Conservation (phyloP, 345 rosid genomes). For the Boechera divaricarpa region DNA sequence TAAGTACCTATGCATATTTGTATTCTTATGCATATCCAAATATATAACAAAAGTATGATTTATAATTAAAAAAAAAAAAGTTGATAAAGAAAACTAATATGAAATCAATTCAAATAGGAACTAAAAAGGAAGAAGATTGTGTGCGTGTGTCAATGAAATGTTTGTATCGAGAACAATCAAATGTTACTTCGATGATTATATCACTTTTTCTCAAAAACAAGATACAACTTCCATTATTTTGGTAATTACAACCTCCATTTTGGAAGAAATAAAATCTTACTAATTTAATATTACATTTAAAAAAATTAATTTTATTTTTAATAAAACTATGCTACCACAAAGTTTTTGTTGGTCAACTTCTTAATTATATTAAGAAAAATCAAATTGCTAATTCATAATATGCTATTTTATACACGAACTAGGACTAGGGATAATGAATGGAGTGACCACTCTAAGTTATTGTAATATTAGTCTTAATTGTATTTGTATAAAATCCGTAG, state of each 20-base stretch:
- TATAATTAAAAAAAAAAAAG: too few species aligned
- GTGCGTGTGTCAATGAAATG: neutral
- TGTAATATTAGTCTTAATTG: neutral
- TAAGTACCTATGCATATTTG: neutral
- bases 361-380: neutral
- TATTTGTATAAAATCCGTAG: neutral
- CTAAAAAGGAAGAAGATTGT: neutral
- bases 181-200: neutral
- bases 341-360: neutral
- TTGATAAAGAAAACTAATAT: too few species aligned
- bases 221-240: neutral
- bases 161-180: conserved; percentile 2
- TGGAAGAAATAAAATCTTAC: neutral
- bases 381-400: neutral
- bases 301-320: neutral
- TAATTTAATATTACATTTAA: neutral
- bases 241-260: neutral
- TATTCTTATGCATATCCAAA: neutral
- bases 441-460: neutral
- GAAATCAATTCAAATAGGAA: neutral
- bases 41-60: neutral
- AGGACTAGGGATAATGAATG: neutral
- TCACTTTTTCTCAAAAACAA: neutral
- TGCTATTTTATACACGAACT: neutral
- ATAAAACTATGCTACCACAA: neutral